Conservation (phyloP, 2,329 filamentous ascomycete genomes). For the Pestalotiopsis sp. region DNA sequence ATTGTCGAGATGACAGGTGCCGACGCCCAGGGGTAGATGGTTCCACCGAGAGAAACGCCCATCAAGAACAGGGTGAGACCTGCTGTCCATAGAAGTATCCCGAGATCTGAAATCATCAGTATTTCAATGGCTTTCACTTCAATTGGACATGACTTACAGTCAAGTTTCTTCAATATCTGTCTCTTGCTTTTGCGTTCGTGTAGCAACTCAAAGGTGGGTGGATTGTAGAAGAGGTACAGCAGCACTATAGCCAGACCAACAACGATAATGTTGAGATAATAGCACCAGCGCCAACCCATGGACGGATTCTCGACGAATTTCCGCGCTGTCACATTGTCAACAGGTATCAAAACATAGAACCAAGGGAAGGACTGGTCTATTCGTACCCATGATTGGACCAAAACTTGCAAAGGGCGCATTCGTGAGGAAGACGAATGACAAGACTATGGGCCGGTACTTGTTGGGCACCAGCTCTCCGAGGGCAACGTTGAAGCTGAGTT, state of each 20-base stretch:
- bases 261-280: slow-evolving; percentile 43
- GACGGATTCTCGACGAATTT: slow-evolving; percentile 36
- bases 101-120: slow-evolving; percentile 28
- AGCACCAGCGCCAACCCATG: slow-evolving; percentile 43
- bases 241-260: slow-evolving; percentile 36
- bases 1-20: slow-evolving; percentile 41
- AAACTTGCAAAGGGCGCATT: slow-evolving; percentile 37
- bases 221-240: slow-evolving; percentile 42
- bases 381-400: slow-evolving; percentile 38
- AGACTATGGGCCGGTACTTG: slow-evolving; percentile 40
- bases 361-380: too few relatives aligned
- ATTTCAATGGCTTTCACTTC: neutral
- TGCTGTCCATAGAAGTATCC: slow-evolving; percentile 47
- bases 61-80: slow-evolving; percentile 49
- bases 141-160: slow-evolving; percentile 26
- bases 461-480: slow-evolving; percentile 45
- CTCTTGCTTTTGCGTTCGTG: slow-evolving; percentile 40
- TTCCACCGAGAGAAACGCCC: slow-evolving; percentile 47
- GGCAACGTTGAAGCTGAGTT: slow-evolving; percentile 39
- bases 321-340: slow-evolving; percentile 26
- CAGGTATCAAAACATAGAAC: too few relatives aligned
- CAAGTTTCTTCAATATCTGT: slow-evolving; percentile 36
- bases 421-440: slow-evolving; percentile 36
- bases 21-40: slow-evolving; percentile 45
- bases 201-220: slow-evolving; percentile 41